Base-by-base conservation (phyloP, 1,139 yeast species). In the Magnusiomyces suaveolens region DNA sequence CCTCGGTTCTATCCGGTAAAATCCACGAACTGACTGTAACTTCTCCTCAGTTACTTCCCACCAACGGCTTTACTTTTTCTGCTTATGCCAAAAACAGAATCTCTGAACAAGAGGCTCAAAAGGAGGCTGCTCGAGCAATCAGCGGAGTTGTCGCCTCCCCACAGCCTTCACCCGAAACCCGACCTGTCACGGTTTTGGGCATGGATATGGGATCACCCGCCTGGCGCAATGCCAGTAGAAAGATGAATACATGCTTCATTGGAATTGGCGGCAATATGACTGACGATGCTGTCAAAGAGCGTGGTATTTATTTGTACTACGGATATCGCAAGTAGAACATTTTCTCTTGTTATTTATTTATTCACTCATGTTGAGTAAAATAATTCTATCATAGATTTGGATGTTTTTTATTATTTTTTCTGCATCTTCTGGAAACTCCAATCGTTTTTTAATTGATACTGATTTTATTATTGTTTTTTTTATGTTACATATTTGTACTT, bases 261-360 rank as follows among this genome's bases (percentile, higher is more conserved):
- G 71, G 71, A 16, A 60, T 66, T 52, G 72, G 70, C 4, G 71
- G 71, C 4, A 63, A 60, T 48, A 58, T 59, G 49, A 60, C 65
- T 4, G 59, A 60, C 4, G 67, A 62, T n/a, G 63, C 68, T 14
- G 60, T 63, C 52, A 63, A 62, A 47, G 69, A 65, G 52, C 64
- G 69, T 36, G 73, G 73, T 18, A 66, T 70, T 55, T 70, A 70
- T 56, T 62, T 68, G 51, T 70, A 70, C 58, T 70, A 70, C 50
- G 69, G 66, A 29, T 64, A 62, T 53, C 64, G 56, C 32, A 46
- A 54, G 39, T 56, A 51, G 36, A 43, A n/a, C n/a, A n/a, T n/a
- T n/a, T n/a, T n/a, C n/a, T n/a, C n/a, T n/a, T n/a, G n/a, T n/a
- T n/a, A n/a, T n/a, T n/a, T n/a, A n/a, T n/a, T n/a, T n/a, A n/a